These are phyloP conservation scores for Insectozyma bohioensis DNA, from an alignment of 1,139 yeast species.

Conservation along the genomic window DNA sequence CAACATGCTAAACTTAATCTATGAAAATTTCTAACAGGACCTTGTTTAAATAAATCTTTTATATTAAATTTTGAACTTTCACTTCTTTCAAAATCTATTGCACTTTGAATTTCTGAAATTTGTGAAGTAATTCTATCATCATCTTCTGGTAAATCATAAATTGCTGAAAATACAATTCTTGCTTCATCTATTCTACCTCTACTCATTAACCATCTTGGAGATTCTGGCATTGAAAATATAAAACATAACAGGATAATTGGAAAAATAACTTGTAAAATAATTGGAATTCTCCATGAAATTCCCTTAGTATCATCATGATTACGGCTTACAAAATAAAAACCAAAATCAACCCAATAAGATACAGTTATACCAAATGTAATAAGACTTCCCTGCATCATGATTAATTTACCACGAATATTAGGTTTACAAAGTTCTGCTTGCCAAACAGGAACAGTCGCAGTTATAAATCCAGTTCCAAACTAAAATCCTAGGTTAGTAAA, in stretches of 20 bases:
- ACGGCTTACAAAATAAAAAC: conserved; percentile 31
- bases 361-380: conserved; percentile 42
- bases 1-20: conserved; percentile 47
- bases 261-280: conserved; percentile 45
- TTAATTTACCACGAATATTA: conserved; percentile 32
- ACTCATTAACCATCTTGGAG: conserved; percentile 50
- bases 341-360: conserved; percentile 47
- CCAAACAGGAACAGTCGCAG: conserved; percentile 41
- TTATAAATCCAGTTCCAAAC: conserved; percentile 40
- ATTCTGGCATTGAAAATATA: conserved; percentile 44
- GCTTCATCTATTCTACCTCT: conserved; percentile 49
- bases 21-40: conserved; percentile 47
- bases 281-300: conserved; percentile 46
- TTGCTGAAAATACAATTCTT: conserved; percentile 42
- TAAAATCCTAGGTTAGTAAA: no score
- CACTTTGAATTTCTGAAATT: conserved; percentile 30
- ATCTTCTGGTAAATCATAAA: conserved; percentile 35
- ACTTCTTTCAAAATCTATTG: conserved; percentile 26
- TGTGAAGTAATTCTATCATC: conserved; percentile 27
- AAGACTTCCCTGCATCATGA: conserved; percentile 37
- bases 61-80: conserved; percentile 25
- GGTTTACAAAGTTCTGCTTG: conserved; percentile 39
- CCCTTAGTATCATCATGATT: conserved; percentile 15
- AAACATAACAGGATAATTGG: conserved; percentile 29
- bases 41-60: conserved; percentile 32